Percentiles rank a stretch among this genome's conserved stretches.
These are phyloP conservation scores for Ascochyta viciae-villosae DNA, from an alignment of 2,329 filamentous ascomycete genomes.

Conservation along the genomic window DNA sequence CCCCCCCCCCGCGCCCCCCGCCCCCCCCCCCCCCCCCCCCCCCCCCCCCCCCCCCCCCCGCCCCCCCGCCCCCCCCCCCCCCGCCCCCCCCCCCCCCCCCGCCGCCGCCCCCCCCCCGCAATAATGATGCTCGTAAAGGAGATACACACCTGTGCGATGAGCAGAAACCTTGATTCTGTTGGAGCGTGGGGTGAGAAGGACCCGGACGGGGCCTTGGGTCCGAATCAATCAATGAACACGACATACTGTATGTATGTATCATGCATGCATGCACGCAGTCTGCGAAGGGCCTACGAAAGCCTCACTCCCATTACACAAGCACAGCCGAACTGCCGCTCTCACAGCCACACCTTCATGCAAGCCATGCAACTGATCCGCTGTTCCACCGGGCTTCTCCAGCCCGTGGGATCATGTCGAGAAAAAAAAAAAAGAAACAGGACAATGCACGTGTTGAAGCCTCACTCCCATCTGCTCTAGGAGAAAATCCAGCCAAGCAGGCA, in stretches of 20 bases:
- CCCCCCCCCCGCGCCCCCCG: too few species aligned
- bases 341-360: constrained; percentile 2
- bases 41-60: too few species aligned
- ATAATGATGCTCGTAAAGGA: not conserved
- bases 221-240: constrained; percentile 6
- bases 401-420: too few species aligned
- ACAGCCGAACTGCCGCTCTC: constrained; percentile 6
- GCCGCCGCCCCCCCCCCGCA: too few species aligned
- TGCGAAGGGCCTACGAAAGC: not conserved
- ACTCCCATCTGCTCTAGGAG: not conserved
- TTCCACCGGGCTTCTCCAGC: not conserved
- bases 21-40: too few species aligned
- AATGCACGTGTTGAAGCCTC: not conserved
- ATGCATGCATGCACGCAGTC: constrained; percentile 2
- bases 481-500: constrained; percentile 8
- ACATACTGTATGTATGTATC: not conserved
- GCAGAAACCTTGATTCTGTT: not conserved
- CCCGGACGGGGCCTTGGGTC: not conserved
- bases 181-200: constrained; percentile 3
- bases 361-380: not conserved
- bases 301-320: constrained; percentile 11
- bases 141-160: not conserved
- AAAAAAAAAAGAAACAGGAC: not conserved
- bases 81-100: too few species aligned
- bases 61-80: too few species aligned